These are phyloP conservation scores for Tephrocybe rancida DNA, from an alignment of 768 basidiomycete genomes.

Conservation along the genomic window DNA sequence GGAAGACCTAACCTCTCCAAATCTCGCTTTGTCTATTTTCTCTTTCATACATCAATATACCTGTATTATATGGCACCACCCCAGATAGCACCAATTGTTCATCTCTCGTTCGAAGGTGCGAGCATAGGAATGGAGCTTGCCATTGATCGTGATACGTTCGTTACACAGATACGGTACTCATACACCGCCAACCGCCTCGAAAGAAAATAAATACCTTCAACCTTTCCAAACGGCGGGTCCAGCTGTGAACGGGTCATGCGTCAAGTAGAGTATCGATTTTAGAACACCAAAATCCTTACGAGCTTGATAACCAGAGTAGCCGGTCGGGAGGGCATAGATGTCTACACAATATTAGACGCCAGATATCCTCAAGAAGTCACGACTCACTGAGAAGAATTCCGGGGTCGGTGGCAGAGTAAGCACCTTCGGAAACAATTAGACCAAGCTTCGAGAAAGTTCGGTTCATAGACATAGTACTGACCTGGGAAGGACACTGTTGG, in stretches of 20 bases:
- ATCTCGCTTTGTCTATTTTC: too few relatives aligned
- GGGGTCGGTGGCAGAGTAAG: constrained; percentile 33
- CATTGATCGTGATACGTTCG: too few relatives aligned
- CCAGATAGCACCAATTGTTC: too few relatives aligned
- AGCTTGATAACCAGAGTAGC: constrained; percentile 32
- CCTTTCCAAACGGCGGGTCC: constrained; percentile 34
- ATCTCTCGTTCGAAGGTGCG: too few relatives aligned
- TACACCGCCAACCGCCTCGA: not conserved
- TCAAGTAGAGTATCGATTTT: not conserved
- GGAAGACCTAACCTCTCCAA: constrained; percentile 44
- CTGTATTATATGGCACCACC: too few relatives aligned
- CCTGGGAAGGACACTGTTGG: constrained; percentile 37
- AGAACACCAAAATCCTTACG: constrained; percentile 22
- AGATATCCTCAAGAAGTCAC: not conserved
- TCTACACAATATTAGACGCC: constrained; percentile 15
- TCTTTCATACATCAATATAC: too few relatives aligned
- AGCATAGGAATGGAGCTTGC: too few relatives aligned
- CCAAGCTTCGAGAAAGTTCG: too few relatives aligned
- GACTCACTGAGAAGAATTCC: constrained; percentile 34
- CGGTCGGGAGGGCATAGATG: constrained; percentile 30
- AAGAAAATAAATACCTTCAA: constrained; percentile 13
- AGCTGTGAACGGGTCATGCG: constrained; percentile 15
- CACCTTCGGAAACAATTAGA: constrained; percentile 18
- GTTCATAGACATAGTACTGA: constrained; percentile 2
- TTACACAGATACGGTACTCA: too few relatives aligned